Conservation (phyloP, 192 early-diverging fungal genomes). For the Phlyctochytrium bullatum region DNA sequence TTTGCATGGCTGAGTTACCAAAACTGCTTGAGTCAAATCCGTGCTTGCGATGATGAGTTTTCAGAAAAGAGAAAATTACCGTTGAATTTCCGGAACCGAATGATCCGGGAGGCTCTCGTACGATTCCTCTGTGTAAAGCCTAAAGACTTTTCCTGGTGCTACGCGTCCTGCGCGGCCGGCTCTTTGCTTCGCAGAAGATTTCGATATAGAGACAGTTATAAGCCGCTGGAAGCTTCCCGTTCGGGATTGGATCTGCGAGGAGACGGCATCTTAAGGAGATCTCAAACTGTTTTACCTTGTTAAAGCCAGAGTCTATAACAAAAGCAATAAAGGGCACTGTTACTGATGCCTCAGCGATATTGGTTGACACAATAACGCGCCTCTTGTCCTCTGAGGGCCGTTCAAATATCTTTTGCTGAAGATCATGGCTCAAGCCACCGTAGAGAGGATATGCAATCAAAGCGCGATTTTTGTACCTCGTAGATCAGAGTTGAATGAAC, state of each 20-base stretch:
- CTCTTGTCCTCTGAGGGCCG: slow-evolving; percentile 52
- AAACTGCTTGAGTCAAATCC: neutral
- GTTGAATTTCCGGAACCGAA: slow-evolving; percentile 52
- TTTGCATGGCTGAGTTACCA: neutral
- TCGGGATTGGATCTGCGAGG: slow-evolving; percentile 10
- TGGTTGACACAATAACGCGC: slow-evolving; percentile 87
- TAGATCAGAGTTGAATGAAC: slow-evolving; percentile 3
- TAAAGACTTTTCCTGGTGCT: slow-evolving; percentile 50
- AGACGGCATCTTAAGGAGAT: neutral
- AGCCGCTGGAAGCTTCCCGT: slow-evolving; percentile 39
- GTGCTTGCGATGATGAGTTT: neutral
- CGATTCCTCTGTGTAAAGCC: slow-evolving; percentile 46
- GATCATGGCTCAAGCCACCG: slow-evolving; percentile 66
- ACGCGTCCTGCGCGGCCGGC: slow-evolving; percentile 50
- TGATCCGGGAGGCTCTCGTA: slow-evolving; percentile 27
- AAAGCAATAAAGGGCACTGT: slow-evolving; percentile 74
- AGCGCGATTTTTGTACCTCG: neutral
- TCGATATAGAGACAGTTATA: slow-evolving; percentile 37
- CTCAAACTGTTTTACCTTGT: slow-evolving; percentile 55
- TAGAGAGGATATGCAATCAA: slow-evolving; percentile 55
- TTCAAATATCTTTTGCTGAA: slow-evolving; percentile 67
- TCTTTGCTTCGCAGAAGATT: slow-evolving; percentile 46
- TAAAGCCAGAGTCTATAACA: slow-evolving; percentile 79
- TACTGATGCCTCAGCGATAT: slow-evolving; percentile 83
- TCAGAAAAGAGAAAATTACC: slow-evolving; percentile 27